Conservation (phyloP, 495 filamentous ascomycete genomes). For the Arthonia radiata region DNA sequence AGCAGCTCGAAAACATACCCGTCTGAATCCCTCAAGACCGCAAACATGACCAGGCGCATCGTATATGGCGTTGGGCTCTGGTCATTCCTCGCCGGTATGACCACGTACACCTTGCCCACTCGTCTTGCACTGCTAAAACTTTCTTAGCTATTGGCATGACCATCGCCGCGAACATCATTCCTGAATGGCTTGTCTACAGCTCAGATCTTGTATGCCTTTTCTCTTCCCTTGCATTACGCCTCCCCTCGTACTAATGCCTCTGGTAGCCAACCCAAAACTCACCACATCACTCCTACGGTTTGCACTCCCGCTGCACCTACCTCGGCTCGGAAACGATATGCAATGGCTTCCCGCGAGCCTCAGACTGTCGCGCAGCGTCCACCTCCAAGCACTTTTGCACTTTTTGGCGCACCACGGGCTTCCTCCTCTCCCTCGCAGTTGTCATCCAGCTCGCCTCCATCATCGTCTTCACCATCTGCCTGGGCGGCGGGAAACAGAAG, state of each 20-base stretch:
- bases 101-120: neutral
- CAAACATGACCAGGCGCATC: constrained; percentile 3
- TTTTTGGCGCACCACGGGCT: constrained; percentile 73
- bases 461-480: constrained; percentile 46
- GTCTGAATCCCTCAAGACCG: too few species aligned
- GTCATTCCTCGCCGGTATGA: constrained; percentile 2
- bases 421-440: constrained; percentile 59
- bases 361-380: constrained; percentile 43
- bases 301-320: constrained; percentile 54
- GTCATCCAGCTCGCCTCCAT: constrained; percentile 51
- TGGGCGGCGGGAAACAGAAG: constrained; percentile 52
- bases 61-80: constrained; percentile 1
- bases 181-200: constrained; percentile 58
- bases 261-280: constrained; percentile 7
- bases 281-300: constrained; percentile 45
- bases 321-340: constrained; percentile 24
- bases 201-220: constrained; percentile 25
- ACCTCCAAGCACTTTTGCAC: constrained; percentile 69
- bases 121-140: neutral
- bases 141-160: constrained; percentile 50
- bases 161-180: constrained; percentile 43
- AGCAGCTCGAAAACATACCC: too few species aligned
- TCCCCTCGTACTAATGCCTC: constrained; percentile 1
- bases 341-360: constrained; percentile 30
- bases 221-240: constrained; percentile 3